These are phyloP conservation scores for Naganishia sp. DNA, from an alignment of 1,284 basidiomycete genomes.

Conservation along the genomic window DNA sequence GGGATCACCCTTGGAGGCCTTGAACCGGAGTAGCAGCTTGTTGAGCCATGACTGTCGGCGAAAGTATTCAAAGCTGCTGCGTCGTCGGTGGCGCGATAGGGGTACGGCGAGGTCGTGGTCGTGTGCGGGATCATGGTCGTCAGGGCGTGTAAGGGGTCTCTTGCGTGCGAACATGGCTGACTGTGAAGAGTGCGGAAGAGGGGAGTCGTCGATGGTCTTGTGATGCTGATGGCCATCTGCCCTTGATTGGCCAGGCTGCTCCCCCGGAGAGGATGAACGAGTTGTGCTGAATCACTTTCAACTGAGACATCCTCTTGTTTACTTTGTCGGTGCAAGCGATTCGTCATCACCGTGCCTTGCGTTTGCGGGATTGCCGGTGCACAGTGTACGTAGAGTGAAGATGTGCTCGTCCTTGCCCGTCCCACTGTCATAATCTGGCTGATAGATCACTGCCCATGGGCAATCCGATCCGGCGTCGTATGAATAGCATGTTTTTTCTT, in stretches of 20 bases:
- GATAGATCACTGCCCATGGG: background rate
- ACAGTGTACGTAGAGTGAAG: too few relatives aligned
- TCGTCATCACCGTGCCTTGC: background rate
- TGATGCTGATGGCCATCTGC: background rate
- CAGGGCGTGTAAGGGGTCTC: slow-evolving; percentile 1
- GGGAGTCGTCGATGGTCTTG: too few relatives aligned
- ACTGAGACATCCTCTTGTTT: background rate
- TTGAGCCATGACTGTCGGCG: background rate
- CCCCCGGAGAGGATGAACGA: background rate
- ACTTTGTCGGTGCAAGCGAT: background rate
- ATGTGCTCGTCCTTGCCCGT: too few relatives aligned
- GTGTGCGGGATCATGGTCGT: background rate
- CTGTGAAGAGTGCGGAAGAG: too few relatives aligned
- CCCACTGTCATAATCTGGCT: too few relatives aligned
- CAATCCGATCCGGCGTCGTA: too few relatives aligned
- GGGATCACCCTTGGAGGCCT: background rate
- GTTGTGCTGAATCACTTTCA: background rate
- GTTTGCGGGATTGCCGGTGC: too few relatives aligned
- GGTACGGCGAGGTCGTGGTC: background rate
- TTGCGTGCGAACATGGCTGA: slow-evolving; percentile 14
- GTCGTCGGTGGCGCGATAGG: background rate
- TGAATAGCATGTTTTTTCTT: background rate
- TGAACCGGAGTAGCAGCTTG: background rate
- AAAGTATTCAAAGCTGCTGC: background rate
- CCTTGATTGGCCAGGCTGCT: background rate